Percentiles rank a stretch among this genome's conserved stretches.
phyloP scores from a whole-genome alignment of 2,329 filamentous ascomycete species.

The Dactylonectria estremocensis region DNA sequence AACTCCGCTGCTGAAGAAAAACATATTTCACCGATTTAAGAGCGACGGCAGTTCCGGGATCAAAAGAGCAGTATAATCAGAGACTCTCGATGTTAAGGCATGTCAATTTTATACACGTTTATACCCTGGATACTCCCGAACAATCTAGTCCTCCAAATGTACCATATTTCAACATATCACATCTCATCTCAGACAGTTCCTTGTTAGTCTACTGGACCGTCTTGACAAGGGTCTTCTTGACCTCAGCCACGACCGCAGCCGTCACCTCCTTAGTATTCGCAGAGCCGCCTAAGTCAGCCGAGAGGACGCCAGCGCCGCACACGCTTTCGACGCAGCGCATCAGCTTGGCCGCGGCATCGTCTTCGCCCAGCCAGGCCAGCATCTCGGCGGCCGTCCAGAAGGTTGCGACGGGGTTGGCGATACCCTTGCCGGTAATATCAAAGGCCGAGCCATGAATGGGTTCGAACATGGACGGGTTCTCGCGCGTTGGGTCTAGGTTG shows the following conservation, averaged over 20 bases:
- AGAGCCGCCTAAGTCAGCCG: constrained; percentile 68
- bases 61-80: background rate
- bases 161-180: background rate
- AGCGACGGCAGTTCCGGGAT: background rate
- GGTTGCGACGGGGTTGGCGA: constrained; percentile 71
- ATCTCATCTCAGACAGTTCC: background rate
- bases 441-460: constrained; percentile 73
- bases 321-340: constrained; percentile 69
- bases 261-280: constrained; percentile 56
- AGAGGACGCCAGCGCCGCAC: constrained; percentile 66
- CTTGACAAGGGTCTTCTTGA: constrained; percentile 41
- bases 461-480: constrained; percentile 73
- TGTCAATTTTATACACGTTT: background rate
- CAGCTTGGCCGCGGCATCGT: constrained; percentile 63
- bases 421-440: constrained; percentile 70
- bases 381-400: constrained; percentile 74
- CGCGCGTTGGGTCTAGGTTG: constrained; percentile 74
- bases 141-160: background rate
- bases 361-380: constrained; percentile 70
- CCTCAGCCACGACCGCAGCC: constrained; percentile 49
- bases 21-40: too few species aligned
- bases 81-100: background rate
- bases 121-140: background rate
- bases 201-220: background rate
- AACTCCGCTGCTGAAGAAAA: too few species aligned